Percentiles rank a stretch among this genome's conserved stretches.
These are phyloP conservation scores for Atkinsonella texensis DNA, from an alignment of 2,329 filamentous ascomycete species.

Conservation along the genomic window DNA sequence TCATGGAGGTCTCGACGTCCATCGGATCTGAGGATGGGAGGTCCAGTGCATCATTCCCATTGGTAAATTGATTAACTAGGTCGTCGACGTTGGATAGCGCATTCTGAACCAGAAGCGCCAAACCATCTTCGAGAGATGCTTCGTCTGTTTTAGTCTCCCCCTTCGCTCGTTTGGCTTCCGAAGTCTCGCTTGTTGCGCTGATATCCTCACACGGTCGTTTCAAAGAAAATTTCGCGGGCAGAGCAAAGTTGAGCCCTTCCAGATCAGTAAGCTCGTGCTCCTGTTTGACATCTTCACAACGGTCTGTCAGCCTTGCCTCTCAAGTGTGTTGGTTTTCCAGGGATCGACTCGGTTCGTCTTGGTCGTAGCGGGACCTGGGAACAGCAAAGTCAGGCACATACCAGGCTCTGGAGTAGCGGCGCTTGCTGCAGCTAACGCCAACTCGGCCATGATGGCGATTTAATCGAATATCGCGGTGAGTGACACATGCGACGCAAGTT, in stretches of 20 bases:
- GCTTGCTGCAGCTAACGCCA: conserved; percentile 24
- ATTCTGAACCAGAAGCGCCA: conserved; percentile 28
- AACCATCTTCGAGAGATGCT: conserved; percentile 22
- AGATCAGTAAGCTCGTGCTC: conserved; percentile 20
- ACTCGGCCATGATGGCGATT: conserved; percentile 29
- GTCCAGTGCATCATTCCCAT: conserved; percentile 11
- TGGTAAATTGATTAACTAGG: conserved; percentile 22
- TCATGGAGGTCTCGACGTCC: conserved; percentile 19
- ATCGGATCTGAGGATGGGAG: conserved; percentile 19
- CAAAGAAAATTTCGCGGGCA: conserved; percentile 23
- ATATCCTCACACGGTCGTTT: conserved; percentile 25
- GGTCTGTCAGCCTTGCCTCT: background rate
- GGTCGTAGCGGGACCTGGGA: background rate
- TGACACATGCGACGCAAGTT: conserved; percentile 11
- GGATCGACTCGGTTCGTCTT: background rate
- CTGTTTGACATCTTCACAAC: conserved; percentile 24
- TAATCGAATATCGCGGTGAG: conserved; percentile 15
- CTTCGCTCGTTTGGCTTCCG: conserved; percentile 24
- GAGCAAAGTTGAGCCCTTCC: conserved; percentile 22
- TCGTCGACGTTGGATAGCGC: conserved; percentile 28
- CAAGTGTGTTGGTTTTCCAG: background rate
- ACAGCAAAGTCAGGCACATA: conserved; percentile 14
- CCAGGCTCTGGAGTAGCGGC: conserved; percentile 23
- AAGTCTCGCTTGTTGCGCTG: conserved; percentile 16
- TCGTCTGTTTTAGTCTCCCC: conserved; percentile 16